Conservation (phyloP, 805 yeast species). For the Ogataea dorogensis region DNA sequence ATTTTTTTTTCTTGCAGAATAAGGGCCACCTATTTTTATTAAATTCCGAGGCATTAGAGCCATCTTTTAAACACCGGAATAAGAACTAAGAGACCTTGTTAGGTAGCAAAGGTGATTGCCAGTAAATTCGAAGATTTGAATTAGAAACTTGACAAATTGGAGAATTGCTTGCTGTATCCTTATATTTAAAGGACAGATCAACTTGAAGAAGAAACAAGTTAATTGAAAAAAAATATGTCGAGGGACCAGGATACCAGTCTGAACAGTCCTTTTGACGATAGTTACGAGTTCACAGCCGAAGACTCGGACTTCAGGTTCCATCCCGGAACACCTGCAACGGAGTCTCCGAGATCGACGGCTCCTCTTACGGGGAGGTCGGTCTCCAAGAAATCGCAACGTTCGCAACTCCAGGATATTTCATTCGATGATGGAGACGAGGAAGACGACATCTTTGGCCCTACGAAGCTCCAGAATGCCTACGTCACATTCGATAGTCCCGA, state of each 20-base stretch:
- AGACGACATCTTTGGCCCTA: slow-evolving; percentile 12
- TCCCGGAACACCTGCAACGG: slow-evolving; percentile 11
- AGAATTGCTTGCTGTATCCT: not conserved
- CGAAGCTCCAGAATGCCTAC: slow-evolving; percentile 22
- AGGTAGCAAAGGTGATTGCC: not conserved
- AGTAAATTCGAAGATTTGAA: too few species aligned
- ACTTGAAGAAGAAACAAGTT: not conserved
- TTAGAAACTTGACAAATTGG: too few species aligned
- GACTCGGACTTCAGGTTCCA: slow-evolving; percentile 11
- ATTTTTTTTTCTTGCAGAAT: slow-evolving; percentile 8
- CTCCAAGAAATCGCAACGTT: slow-evolving; percentile 7
- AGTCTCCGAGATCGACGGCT: slow-evolving; percentile 14
- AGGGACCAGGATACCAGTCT: slow-evolving; percentile 15
- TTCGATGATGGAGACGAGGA: slow-evolving; percentile 4
- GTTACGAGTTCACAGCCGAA: slow-evolving; percentile 15
- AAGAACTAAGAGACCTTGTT: too few species aligned
- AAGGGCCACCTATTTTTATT: slow-evolving; percentile 9
- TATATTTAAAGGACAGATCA: slow-evolving; percentile 12
- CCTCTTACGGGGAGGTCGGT: slow-evolving; percentile 15
- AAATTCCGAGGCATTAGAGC: not conserved
- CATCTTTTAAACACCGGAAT: too few species aligned
- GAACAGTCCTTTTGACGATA: slow-evolving; percentile 20
- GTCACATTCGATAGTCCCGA: slow-evolving; percentile 19
- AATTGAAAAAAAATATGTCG: slow-evolving; percentile 9
- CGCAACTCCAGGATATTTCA: slow-evolving; percentile 4